Conservation (phyloP, 2,329 filamentous ascomycete genomes). For the Penicillium sumatraense region DNA sequence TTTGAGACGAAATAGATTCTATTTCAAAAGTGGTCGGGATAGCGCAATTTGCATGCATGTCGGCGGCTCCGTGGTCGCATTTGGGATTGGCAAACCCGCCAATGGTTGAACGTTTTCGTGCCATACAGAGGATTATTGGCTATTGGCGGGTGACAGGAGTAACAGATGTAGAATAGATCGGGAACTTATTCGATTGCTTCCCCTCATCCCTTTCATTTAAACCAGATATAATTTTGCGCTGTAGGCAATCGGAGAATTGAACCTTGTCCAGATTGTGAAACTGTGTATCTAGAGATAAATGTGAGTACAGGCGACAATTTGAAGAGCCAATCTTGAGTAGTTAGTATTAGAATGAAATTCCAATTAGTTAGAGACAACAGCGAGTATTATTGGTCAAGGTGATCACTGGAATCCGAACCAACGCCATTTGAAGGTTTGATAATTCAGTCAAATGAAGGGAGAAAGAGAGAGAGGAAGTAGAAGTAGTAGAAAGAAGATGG, state of each 20-base stretch:
- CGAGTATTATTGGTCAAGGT: too few relatives aligned
- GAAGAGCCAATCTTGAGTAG: too few relatives aligned
- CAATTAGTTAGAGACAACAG: too few relatives aligned
- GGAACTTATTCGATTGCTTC: not conserved
- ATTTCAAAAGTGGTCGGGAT: not conserved
- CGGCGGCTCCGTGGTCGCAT: constrained; percentile 14
- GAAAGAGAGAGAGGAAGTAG: too few relatives aligned
- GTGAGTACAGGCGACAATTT: too few relatives aligned
- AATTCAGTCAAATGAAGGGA: not conserved
- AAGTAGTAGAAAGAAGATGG: too few relatives aligned
- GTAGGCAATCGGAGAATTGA: not conserved
- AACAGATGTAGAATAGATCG: not conserved
- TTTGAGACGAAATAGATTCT: not conserved
- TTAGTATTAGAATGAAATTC: too few relatives aligned
- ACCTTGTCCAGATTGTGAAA: not conserved
- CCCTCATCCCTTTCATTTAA: not conserved
- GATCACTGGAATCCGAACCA: too few relatives aligned
- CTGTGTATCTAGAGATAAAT: too few relatives aligned
- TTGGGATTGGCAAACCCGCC: constrained; percentile 6
- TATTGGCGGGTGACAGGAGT: not conserved
- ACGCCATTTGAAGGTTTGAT: too few relatives aligned
- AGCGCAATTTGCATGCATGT: not conserved
- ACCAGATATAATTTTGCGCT: not conserved
- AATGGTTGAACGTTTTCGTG: constrained; percentile 8
- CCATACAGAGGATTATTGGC: not conserved